phyloP scores from a whole-genome alignment of 805 yeast genomes.

The Wickerhamiella slavikovae region DNA sequence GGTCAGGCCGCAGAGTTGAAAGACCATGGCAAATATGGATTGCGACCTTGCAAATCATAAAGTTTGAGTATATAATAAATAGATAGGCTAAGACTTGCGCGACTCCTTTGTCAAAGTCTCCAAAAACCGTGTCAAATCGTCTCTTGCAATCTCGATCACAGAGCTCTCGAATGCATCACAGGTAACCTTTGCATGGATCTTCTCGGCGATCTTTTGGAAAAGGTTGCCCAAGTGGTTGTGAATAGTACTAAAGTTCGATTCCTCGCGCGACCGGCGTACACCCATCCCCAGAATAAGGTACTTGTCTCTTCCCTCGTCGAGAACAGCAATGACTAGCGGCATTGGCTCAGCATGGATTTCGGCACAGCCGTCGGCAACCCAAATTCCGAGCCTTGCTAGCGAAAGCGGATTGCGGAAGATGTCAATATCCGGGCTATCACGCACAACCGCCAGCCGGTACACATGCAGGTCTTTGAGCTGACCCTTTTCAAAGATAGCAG shows the following conservation, averaged over 20 bases:
- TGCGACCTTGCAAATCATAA: too few relatives aligned
- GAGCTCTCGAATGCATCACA: constrained; percentile 92
- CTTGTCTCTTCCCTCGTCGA: constrained; percentile 52
- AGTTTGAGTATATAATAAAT: too few relatives aligned
- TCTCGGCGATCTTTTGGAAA: constrained; percentile 68
- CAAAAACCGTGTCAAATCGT: constrained; percentile 70
- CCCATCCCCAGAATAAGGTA: constrained; percentile 80
- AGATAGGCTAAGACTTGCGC: constrained; percentile 1
- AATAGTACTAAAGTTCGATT: constrained; percentile 11
- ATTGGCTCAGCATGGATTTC: constrained; percentile 45
- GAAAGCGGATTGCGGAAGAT: constrained; percentile 75
- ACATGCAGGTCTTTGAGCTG: constrained; percentile 58
- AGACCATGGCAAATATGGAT: too few relatives aligned
- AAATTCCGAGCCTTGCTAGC: constrained; percentile 61
- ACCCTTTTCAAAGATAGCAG: constrained; percentile 69
- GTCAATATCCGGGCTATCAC: constrained; percentile 68
- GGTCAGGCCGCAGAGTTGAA: too few relatives aligned
- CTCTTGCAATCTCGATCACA: constrained; percentile 72
- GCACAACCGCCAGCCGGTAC: constrained; percentile 69
- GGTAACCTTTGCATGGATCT: constrained; percentile 71
- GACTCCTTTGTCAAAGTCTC: constrained; percentile 46
- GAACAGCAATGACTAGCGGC: constrained; percentile 73
- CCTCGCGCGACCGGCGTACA: constrained; percentile 45
- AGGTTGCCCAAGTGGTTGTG: constrained; percentile 71
- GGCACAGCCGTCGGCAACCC: constrained; percentile 80